These are phyloP conservation scores for Wickerhamomyces rabaulensis DNA, from an alignment of 805 yeast species.

Conservation along the genomic window DNA sequence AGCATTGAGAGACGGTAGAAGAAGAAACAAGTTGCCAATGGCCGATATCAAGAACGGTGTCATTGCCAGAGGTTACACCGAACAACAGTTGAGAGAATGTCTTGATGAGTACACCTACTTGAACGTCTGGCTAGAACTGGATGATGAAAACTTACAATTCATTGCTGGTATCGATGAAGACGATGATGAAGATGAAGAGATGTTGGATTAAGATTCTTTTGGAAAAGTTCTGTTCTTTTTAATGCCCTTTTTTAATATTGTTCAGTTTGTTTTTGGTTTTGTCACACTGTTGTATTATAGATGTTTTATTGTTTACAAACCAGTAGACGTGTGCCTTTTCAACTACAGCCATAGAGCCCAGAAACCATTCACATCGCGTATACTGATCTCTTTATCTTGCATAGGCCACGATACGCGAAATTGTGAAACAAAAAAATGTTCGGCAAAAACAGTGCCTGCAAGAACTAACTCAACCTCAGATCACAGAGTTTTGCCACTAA, in stretches of 20 bases:
- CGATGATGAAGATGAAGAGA: constrained; percentile 15
- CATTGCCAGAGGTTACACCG: constrained; percentile 78
- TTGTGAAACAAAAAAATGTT: too few species aligned
- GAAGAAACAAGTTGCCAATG: constrained; percentile 33
- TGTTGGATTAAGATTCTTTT: not conserved
- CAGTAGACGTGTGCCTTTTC: too few species aligned
- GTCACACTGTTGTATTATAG: not conserved
- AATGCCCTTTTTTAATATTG: not conserved
- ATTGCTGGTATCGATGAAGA: constrained; percentile 33
- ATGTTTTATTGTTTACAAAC: too few species aligned
- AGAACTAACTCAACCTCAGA: too few species aligned
- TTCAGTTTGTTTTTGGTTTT: not conserved
- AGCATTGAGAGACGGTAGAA: constrained; percentile 35
- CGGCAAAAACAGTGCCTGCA: too few species aligned
- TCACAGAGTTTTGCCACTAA: too few species aligned
- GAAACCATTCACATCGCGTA: too few species aligned
- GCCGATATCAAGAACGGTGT: constrained; percentile 55
- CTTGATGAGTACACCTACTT: constrained; percentile 66
- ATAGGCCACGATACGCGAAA: too few species aligned
- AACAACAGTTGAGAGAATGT: constrained; percentile 71
- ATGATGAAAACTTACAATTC: constrained; percentile 58
- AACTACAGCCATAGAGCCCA: too few species aligned
- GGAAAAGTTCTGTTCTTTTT: too few species aligned
- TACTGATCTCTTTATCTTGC: too few species aligned
- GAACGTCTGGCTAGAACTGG: constrained; percentile 72